phyloP scores from a whole-genome alignment of 2,329 filamentous ascomycete species.

The Metarhizium humberi region DNA sequence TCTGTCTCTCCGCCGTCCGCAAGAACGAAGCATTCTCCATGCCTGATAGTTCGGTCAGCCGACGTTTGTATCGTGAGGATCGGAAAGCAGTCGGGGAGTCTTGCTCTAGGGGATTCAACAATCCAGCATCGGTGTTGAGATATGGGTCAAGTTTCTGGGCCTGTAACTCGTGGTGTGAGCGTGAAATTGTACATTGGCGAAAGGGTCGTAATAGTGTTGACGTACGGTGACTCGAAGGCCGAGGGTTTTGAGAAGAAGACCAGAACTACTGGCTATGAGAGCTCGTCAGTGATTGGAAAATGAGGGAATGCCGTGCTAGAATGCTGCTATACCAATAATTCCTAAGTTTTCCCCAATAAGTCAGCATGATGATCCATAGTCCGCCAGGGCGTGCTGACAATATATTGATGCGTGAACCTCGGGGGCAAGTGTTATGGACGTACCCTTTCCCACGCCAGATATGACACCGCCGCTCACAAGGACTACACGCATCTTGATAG shows the following conservation, averaged over 20 bases:
- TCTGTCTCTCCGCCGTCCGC: conserved; percentile 62
- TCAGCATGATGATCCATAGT: neutral
- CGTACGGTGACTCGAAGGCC: conserved; percentile 16
- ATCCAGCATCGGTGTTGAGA: conserved; percentile 27
- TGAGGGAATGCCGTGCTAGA: neutral
- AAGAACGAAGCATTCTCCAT: conserved; percentile 85
- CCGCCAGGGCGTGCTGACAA: neutral
- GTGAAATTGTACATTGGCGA: neutral
- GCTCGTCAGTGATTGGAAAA: conserved; percentile 1
- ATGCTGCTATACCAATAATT: conserved; percentile 4
- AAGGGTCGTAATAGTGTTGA: neutral
- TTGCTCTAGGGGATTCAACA: conserved; percentile 21
- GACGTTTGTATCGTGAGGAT: neutral
- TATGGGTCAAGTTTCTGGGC: conserved; percentile 35
- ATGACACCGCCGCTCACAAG: conserved; percentile 36
- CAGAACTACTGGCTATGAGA: conserved; percentile 54
- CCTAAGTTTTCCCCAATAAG: neutral
- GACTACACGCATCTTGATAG: conserved; percentile 18
- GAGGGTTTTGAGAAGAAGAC: conserved; percentile 34
- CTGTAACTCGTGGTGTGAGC: neutral
- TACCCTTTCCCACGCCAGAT: conserved; percentile 52
- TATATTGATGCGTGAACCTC: neutral
- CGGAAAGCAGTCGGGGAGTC: conserved; percentile 5
- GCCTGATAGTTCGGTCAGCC: conserved; percentile 35
- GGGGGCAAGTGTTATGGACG: neutral